Conservation (phyloP, 768 basidiomycete species). For the Boletus subparvulus region DNA sequence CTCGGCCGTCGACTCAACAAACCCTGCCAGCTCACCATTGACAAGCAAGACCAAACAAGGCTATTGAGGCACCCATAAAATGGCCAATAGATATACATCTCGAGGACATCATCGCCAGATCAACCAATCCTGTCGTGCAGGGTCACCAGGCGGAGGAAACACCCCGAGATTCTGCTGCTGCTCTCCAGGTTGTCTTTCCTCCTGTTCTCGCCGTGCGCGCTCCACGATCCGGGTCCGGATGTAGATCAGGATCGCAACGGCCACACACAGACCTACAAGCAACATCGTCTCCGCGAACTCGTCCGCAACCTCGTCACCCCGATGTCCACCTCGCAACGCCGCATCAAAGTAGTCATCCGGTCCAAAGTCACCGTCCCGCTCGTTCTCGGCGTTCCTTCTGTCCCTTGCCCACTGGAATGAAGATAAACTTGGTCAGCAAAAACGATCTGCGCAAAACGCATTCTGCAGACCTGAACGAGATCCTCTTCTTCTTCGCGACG, state of each 20-base stretch:
- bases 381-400: slow-evolving; percentile 66
- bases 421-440: slow-evolving; percentile 5
- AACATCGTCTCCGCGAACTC: slow-evolving; percentile 82
- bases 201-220: slow-evolving; percentile 64
- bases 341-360: slow-evolving; percentile 84
- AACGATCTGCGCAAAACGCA: background rate
- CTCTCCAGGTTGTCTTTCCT: slow-evolving; percentile 39
- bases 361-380: slow-evolving; percentile 71
- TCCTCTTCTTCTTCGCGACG: slow-evolving; percentile 59
- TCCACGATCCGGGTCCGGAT: slow-evolving; percentile 77
- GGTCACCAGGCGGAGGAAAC: slow-evolving; percentile 65
- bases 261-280: slow-evolving; percentile 67
- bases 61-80: background rate
- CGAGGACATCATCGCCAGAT: slow-evolving; percentile 39
- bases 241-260: slow-evolving; percentile 74
- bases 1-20: slow-evolving; percentile 3
- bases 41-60: slow-evolving; percentile 28
- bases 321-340: slow-evolving; percentile 54
- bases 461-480: slow-evolving; percentile 60
- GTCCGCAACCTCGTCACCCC: slow-evolving; percentile 63
- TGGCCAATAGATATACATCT: slow-evolving; percentile 4
- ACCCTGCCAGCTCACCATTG: slow-evolving; percentile 5
- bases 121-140: slow-evolving; percentile 65
- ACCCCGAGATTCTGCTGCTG: slow-evolving; percentile 40
- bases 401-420: slow-evolving; percentile 71